phyloP scores from a whole-genome alignment of 257 asterid species.

The Salvia splendens region DNA sequence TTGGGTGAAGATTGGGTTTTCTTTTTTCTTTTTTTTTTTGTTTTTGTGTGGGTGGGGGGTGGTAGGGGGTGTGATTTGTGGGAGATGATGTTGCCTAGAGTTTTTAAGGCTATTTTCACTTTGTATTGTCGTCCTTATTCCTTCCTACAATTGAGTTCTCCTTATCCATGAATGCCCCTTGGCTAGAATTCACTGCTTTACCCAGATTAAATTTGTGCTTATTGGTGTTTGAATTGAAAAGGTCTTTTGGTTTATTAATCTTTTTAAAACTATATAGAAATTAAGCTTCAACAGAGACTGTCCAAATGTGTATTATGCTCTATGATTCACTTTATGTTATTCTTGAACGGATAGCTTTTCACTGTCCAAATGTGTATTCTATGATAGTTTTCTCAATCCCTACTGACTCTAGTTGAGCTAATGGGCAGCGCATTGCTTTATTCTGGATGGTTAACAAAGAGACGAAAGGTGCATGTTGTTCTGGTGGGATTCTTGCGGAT shows the following conservation, averaged over 20 bases:
- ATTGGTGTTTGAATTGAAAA: slow-evolving; percentile 3
- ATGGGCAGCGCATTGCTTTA: slow-evolving; percentile 84
- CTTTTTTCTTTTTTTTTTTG: no score
- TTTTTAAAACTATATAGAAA: neutral
- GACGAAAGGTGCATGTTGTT: slow-evolving; percentile 69
- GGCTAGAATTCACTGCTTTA: slow-evolving; percentile 8
- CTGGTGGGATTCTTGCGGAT: slow-evolving; percentile 98
- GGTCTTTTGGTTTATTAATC: neutral
- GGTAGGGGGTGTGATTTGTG: neutral
- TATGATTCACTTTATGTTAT: neutral
- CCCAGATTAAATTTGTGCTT: neutral
- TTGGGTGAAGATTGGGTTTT: neutral
- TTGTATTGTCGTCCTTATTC: neutral
- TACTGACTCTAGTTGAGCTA: slow-evolving; percentile 35
- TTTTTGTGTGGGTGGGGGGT: neutral
- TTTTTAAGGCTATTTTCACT: neutral
- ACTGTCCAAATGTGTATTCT: neutral
- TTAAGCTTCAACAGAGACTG: neutral
- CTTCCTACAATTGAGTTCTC: neutral
- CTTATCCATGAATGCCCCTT: neutral
- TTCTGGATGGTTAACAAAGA: slow-evolving; percentile 97
- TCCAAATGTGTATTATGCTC: no score
- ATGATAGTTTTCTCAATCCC: slow-evolving; percentile 14
- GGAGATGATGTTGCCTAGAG: slow-evolving; percentile 3
- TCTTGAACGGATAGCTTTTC: neutral